Base-by-base conservation (phyloP, 2,329 filamentous ascomycete genomes). In the Fusarium globosum region DNA sequence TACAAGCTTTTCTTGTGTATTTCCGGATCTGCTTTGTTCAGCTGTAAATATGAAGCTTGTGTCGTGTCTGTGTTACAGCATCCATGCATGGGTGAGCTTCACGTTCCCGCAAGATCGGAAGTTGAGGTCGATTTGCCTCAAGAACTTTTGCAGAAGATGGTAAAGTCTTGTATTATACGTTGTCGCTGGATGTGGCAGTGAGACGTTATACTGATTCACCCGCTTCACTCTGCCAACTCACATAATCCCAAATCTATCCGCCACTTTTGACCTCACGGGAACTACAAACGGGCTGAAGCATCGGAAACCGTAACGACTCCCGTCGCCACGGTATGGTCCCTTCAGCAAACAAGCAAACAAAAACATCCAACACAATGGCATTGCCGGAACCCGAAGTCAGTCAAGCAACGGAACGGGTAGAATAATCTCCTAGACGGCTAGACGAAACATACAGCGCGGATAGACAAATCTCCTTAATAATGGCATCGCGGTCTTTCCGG, bases 171-270 rank as follows among this genome's bases (percentile, higher is more conserved):
- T 28, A 46, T 42, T 36, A 49, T 33, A 39, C 14, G 49, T 21
- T 49, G 63, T 61, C 38, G 30, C 56, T 59, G 39, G 58, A 51
- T 65, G 51, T 28, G 68, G 65, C 62, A n/a, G 71, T 72, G 56
- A 56, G 30, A 73, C 71, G 71, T 74, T 45, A 35, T n/a, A 69
- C 71, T 61, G 56, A 64, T 49, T 64, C 45, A 55, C 51, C 51
- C 36, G 8, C 36, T 55, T 42, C 26, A 30, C 45, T 16, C 26
- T 43, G 48, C 23, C 28, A 39, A 38, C 30, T 41, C 15, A 16
- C 28, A 28, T 23, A 26, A 42, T 60, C 48, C 38, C 39, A 49
- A 21, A 42, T 56, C 26, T 15, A 57, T 28, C 21, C 28, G 14
- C 61, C 28, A 23, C 21, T 53, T 48, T 59, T 18, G 39, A 41